Percentiles rank a stretch among this genome's conserved stretches.
phyloP scores from a whole-genome alignment of 371 early-diverging fungal genomes.

The Neoconidiobolus thromboides region DNA sequence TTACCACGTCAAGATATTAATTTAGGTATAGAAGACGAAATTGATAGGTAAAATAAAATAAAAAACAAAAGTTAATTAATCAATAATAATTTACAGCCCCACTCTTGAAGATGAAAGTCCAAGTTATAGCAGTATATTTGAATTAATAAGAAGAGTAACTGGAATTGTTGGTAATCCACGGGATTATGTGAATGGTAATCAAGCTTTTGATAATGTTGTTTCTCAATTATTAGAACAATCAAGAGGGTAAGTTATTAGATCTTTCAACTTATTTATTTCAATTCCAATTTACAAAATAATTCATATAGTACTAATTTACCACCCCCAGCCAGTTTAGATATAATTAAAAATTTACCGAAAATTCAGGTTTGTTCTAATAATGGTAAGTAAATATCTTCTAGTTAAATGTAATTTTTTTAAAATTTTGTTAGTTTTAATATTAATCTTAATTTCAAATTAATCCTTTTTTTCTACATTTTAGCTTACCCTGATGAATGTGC shows the following conservation, averaged over 20 bases:
- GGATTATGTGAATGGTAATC: conserved; percentile 36
- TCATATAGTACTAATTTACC: conserved; percentile 1
- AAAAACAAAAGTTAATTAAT: no score
- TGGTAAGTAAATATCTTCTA: no score
- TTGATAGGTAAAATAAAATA: no score
- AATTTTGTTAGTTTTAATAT: background rate
- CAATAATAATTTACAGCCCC: no score
- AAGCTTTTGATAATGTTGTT: conserved; percentile 55
- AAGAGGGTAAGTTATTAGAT: conserved; percentile 7
- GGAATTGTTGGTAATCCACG: conserved; percentile 19
- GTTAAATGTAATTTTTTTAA: no score
- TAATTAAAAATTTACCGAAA: background rate
- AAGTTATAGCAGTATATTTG: no score
- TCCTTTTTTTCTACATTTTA: background rate
- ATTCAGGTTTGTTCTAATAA: no score
- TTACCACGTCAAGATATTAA: no score
- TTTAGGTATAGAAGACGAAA: no score
- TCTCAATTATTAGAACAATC: conserved; percentile 57
- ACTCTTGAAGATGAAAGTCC: no score
- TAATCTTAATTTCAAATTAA: background rate
- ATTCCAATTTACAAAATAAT: background rate
- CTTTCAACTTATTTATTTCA: background rate
- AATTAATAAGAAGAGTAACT: no score
- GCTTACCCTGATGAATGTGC: background rate
- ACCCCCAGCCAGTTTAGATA: background rate